Evolutionary conservation across 768 basidiomycete genomes (phyloP), one percentile per base, ranked within the genome.

Genomic region (Suillus hirtellus): DNA sequence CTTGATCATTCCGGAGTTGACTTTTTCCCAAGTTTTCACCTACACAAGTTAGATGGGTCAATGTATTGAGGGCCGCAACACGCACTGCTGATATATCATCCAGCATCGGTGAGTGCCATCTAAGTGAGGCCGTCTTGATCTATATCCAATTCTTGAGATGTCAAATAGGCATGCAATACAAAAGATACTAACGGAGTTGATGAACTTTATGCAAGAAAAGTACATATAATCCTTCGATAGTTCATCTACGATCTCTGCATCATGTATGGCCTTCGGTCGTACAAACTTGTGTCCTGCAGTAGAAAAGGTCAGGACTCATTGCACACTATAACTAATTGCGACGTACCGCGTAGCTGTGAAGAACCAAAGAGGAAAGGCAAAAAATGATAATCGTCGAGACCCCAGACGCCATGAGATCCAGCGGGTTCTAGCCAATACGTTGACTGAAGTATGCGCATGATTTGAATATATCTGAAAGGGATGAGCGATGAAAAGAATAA

Each of bases 51-150:
- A 58, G n/a, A n/a, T 7, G 54, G 61, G 58, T 49, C 49, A 14
- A 52, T 55, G 47, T 31, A 19, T 15, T 24, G 44, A 34, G 58
- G 60, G 61, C 1, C 7, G 12, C 8, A 4, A 10, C 9, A 69
- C 81, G 47, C 65, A 77, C 95, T 0, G 90, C 94, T 1, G 95
- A 96, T 61, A 99, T 99, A 71, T 99, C 96, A 74, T 98, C 94
- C 8, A 99, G 85, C 96, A 99, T 99, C 1, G 96, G 96, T 0
- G 95, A 97, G 77, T 99, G 96, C 96, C 96, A 99, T 59, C 95
- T 84, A 0, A 99, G 81, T 0, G 95, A 95, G 0, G 96, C 95
- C 0, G 95, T 94, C 73, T 99, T 99, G 67, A 98, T 93, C 93
- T 96, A 40, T 24, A 65, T 14, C 34, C 35, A 21, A 15, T 55